phyloP scores from a whole-genome alignment of 2,329 filamentous ascomycete genomes.

The Alternaria panax region DNA sequence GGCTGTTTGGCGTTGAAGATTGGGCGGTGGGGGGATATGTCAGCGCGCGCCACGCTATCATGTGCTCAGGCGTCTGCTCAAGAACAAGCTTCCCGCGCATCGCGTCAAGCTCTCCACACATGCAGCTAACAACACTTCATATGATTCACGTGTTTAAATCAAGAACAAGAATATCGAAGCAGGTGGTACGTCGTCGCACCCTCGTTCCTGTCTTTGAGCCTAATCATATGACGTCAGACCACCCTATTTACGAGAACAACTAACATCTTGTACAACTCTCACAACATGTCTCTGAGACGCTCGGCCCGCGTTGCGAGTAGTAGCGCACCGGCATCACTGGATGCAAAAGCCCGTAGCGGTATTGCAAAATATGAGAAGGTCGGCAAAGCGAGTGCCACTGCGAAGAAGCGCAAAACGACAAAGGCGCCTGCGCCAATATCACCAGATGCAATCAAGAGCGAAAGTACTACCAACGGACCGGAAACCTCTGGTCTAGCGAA shows the following conservation, averaged over 20 bases:
- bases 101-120: slow-evolving; percentile 24
- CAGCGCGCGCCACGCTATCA: slow-evolving; percentile 33
- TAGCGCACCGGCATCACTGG: slow-evolving; percentile 26
- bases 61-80: slow-evolving; percentile 37
- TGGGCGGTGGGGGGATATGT: no score
- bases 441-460: background rate
- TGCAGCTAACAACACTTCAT: background rate
- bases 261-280: background rate
- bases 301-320: slow-evolving; percentile 57
- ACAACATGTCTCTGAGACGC: slow-evolving; percentile 61
- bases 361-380: slow-evolving; percentile 20
- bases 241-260: slow-evolving; percentile 1
- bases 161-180: background rate
- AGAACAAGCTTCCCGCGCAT: slow-evolving; percentile 15
- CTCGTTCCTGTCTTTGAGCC: slow-evolving; percentile 55
- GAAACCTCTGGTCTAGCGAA: slow-evolving; percentile 15
- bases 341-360: slow-evolving; percentile 19
- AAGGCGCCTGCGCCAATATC: slow-evolving; percentile 13
- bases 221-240: slow-evolving; percentile 34
- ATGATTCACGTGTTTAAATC: slow-evolving; percentile 10
- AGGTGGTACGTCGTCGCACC: slow-evolving; percentile 10
- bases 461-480: background rate
- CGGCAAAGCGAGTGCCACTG: slow-evolving; percentile 14
- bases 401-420: slow-evolving; percentile 37
- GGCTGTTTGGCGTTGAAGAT: no score